Evolutionary conservation across 2,329 filamentous ascomycete species (phyloP).

Genomic region (Epicoccum sorghinum): DNA sequence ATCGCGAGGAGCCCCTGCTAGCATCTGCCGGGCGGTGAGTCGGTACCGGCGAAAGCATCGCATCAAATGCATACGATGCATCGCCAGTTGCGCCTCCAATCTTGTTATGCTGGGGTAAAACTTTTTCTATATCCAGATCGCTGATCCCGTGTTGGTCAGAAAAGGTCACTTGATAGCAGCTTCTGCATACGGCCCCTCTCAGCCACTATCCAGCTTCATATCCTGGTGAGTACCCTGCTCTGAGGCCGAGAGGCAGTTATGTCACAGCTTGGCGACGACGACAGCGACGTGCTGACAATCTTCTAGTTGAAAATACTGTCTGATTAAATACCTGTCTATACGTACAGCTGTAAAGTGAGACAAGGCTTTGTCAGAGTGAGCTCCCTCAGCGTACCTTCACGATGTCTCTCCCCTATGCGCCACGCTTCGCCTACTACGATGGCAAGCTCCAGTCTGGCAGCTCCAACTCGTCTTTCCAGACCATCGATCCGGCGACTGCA

Average conservation of each 20-base stretch:
- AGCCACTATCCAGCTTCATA: slow-evolving; percentile 8
- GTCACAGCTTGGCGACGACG: slow-evolving; percentile 7
- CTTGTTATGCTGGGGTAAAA: slow-evolving; percentile 5
- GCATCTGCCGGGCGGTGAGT: slow-evolving; percentile 26
- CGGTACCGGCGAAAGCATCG: slow-evolving; percentile 14
- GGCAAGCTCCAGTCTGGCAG: slow-evolving; percentile 69
- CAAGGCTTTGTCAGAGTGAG: neutral
- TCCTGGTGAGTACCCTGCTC: slow-evolving; percentile 5
- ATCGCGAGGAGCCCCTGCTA: slow-evolving; percentile 17
- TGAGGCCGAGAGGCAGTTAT: neutral
- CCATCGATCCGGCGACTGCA: slow-evolving; percentile 75
- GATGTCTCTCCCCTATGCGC: slow-evolving; percentile 53
- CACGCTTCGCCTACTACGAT: slow-evolving; percentile 75
- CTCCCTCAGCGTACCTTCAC: slow-evolving; percentile 2
- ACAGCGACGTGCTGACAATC: neutral
- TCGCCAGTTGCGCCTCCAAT: slow-evolving; percentile 10
- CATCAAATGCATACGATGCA: slow-evolving; percentile 13
- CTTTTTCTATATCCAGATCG: slow-evolving; percentile 8
- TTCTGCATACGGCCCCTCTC: slow-evolving; percentile 1
- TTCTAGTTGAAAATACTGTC: neutral
- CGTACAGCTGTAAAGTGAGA: neutral
- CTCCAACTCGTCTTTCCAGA: slow-evolving; percentile 69
- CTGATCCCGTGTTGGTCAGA: slow-evolving; percentile 1
- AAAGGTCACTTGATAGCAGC: neutral
- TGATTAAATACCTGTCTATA: neutral